These are phyloP conservation scores for Candida xyloterini DNA, from an alignment of 805 yeast genomes.

Conservation along the genomic window DNA sequence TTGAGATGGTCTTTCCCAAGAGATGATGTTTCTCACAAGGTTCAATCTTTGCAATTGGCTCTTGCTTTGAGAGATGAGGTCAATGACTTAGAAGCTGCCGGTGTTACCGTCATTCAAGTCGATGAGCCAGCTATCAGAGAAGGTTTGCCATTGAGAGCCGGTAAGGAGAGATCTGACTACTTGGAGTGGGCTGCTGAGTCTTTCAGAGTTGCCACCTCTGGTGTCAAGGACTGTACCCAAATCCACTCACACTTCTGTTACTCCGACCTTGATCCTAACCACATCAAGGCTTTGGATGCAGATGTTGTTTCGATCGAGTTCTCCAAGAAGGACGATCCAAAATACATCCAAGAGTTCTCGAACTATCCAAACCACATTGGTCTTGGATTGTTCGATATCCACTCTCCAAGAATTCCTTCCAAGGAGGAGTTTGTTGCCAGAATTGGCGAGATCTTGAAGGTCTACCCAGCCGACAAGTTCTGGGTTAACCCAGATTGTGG, in stretches of 20 bases:
- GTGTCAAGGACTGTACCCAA: conserved; percentile 92
- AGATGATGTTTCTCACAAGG: conserved; percentile 90
- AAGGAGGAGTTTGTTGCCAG: conserved; percentile 93
- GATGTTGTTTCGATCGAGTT: conserved; percentile 99
- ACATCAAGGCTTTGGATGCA: conserved; percentile 98
- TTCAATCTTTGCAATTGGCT: conserved; percentile 95
- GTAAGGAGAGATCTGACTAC: conserved; percentile 94
- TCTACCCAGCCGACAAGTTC: conserved; percentile 96
- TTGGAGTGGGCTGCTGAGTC: conserved; percentile 99
- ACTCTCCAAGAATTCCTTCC: conserved; percentile 99
- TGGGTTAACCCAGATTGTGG: conserved; percentile 99
- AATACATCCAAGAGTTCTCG: conserved; percentile 95
- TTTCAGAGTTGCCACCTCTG: conserved; percentile 98
- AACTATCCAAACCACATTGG: conserved; percentile 99
- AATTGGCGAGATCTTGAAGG: conserved; percentile 91
- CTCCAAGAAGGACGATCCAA: conserved; percentile 99
- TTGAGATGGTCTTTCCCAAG: conserved; percentile 99
- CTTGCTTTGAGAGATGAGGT: conserved; percentile 98
- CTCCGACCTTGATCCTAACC: conserved; percentile 99
- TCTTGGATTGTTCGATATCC: conserved; percentile 97
- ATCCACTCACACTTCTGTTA: conserved; percentile 99
- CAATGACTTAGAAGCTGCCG: conserved; percentile 96
- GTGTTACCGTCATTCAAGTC: conserved; percentile 96
- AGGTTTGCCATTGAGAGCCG: conserved; percentile 99
- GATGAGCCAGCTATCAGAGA: conserved; percentile 99